Base-by-base conservation (phyloP, 495 filamentous ascomycete species). In the Aspergillus heteromorphus region DNA sequence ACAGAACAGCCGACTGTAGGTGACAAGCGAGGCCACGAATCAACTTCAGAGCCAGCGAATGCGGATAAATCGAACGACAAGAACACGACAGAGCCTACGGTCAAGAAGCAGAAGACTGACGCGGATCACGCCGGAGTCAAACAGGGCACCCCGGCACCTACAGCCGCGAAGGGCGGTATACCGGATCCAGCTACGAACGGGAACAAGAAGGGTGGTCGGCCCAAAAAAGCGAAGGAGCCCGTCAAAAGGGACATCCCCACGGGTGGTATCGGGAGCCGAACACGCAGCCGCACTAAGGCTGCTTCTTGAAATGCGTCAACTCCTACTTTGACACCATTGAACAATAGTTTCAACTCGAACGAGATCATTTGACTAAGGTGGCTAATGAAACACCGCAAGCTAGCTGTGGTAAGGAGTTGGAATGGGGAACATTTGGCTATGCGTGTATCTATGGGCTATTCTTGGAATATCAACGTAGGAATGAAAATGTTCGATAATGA, bases 251-350 rank as follows among this genome's bases (percentile, higher is more conserved):
- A 54, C 19, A 59, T 69, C 18, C 57, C 69, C 10, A 63, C 57
- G 14, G 71, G 70, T 63, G 67, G 71, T 10, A 66, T 70, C 54
- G 71, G 73, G 27, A 73, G 66, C 47, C 64, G 71, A n/a, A 75
- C 73, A 40, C 71, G 73, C 40, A 74, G 69, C 58, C 69, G 71
- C 17, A 73, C 71, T 49, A 73, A 75, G 58, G 58, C 49, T 42
- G 41, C 63, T 38, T 66, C 54, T 18, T 59, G 42, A 54, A 38
- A 27, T 27, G 43, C 13, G 11, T 38, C 18, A 31, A 5, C 21
- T 4, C 45, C 25, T 16, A 23, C 45, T 16, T 18, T 14, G 31
- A 34, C 13, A 10, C 5, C 27, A 34, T 34, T 34, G 31, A 10
- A 34, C 2, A 2, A 11, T 10, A 10, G 31, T n/a, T n/a, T 38